Base-by-base conservation (phyloP, 805 yeast genomes). In the Candida chilensis region DNA sequence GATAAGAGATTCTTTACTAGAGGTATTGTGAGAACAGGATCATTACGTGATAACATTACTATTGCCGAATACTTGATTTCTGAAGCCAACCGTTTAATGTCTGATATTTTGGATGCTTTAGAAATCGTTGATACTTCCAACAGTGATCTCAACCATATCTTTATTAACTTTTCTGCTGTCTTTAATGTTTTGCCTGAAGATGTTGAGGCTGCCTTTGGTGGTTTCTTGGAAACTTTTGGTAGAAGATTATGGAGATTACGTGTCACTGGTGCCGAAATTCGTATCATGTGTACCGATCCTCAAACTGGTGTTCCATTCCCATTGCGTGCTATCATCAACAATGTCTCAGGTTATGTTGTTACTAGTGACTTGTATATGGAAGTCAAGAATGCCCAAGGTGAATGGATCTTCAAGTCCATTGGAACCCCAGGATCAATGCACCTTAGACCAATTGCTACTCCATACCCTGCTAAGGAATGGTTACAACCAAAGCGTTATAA, bases 341-440 rank as follows among this genome's bases (percentile, higher is more conserved):
- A 92, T 48, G 96, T 90, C 21, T 82, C 94, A 39, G 98, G 99
- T 45, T 94, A 87, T 50, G 98, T 92, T 38, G 96, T 92, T 34
- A 87, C 85, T 60, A 81, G 94, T 30, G 97, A 94, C 47, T 66
- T 92, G 54, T 92, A 90, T 65, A 82, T 87, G 53, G 99, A 92
- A 60, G 85, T 87, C 41, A 86, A 82, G 67, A 90, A 87, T 53
- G 70, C 83, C 33, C 78, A 80, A 48, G 95, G 95, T 39, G 96
- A 88, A 48, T 88, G 96, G 96, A 84, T 92, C 18, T 92, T 90
- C 79, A 88, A 86, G 61, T 85, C 96, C 3, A 71, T 92, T 52
- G 95, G 95, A 35, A 70, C 78, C 41, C 95, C 97, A 31, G 98
- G 99, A 21, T 73, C 92, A 16, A 92, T 92, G 98, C 98, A 92